Evolutionary conservation across 1,284 basidiomycete species (phyloP), one percentile per base, ranked within the genome.

Genomic region (Butyriboletus appendiculatus): DNA sequence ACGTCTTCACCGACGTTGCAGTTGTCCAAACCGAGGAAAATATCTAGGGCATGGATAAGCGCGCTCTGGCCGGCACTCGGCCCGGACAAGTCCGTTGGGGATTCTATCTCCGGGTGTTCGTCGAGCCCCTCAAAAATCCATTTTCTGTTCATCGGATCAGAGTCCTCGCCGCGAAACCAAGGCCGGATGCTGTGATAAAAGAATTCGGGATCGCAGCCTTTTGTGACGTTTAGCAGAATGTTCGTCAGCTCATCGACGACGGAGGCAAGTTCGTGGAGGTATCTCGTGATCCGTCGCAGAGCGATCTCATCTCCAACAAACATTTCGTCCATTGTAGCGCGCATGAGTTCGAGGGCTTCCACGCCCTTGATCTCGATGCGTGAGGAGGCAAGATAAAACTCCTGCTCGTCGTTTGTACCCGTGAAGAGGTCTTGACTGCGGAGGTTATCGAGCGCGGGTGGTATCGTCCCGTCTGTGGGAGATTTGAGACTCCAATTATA

Each of bases 351-450:
- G 7, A 98, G 82, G 0, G 91, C 93, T 35, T 87, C 81, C 1
- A 94, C 93, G 7, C 94, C 96, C n/a, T 85, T 82, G 6, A 96
- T 79, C 73, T 98, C 96, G 68, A 96, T 94, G n/a, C 92, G 82
- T 0, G 93, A 85, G 0, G 94, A 95, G 22, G 88, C 84, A 48
- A 95, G 80, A 75, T 91, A 98, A 69, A 98, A 98, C 59, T 92
- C 90, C 50, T 86, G 82, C 69, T 98, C 96, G 57, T 94, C 92
- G n/a, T 69, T 71, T 1, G 90, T 91, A 22, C 82, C 82, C 1
- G 94, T 96, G 73, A 98, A 98, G 0, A 85, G 77, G 3, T 85
- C 87, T 48, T 80, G 75, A 60, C 84, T 85, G 37, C 76, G 76
- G 38, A 92, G 72, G 61, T 88, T 87, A 63, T 86, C 64, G 35